Percentiles rank a stretch among this genome's conserved stretches.
These are phyloP conservation scores for Phytophthora lateralis DNA, from an alignment of 352 stramenopile genomes.

Conservation along the genomic window DNA sequence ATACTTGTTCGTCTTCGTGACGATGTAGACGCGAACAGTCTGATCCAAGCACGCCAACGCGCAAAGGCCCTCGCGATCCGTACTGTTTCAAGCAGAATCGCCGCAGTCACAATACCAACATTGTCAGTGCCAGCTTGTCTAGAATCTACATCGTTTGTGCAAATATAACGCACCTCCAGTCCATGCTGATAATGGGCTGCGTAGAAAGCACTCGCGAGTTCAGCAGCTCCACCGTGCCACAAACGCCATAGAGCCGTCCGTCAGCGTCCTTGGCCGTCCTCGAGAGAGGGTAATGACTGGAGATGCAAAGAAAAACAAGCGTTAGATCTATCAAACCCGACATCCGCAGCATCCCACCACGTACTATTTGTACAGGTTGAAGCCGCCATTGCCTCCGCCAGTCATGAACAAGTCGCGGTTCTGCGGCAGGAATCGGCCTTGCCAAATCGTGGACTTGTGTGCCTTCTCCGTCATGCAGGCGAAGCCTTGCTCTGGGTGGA, in stretches of 20 bases:
- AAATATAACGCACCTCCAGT: slow-evolving; percentile 86
- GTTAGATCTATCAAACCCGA: slow-evolving; percentile 18
- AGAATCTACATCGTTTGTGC: neutral
- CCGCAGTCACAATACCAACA: neutral
- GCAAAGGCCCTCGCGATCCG: slow-evolving; percentile 94
- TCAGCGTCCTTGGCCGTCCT: slow-evolving; percentile 88
- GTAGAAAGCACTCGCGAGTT: slow-evolving; percentile 96
- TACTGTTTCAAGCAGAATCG: slow-evolving; percentile 31
- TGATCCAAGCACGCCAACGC: slow-evolving; percentile 94
- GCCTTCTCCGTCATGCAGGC: slow-evolving; percentile 90
- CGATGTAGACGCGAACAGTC: slow-evolving; percentile 94
- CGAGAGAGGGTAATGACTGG: slow-evolving; percentile 80
- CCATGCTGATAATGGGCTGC: slow-evolving; percentile 96
- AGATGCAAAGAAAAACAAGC: slow-evolving; percentile 15
- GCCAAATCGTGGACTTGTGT: slow-evolving; percentile 97
- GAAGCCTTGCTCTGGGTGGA: slow-evolving; percentile 93
- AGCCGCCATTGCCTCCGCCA: slow-evolving; percentile 94
- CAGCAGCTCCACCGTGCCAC: slow-evolving; percentile 93
- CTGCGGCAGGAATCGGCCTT: slow-evolving; percentile 94
- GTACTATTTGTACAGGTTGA: slow-evolving; percentile 98
- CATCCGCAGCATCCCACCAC: slow-evolving; percentile 39
- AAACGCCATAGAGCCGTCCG: slow-evolving; percentile 85
- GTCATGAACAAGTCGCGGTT: slow-evolving; percentile 98
- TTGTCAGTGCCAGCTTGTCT: neutral
- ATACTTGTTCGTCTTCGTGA: slow-evolving; percentile 96